Evolutionary conservation across 495 filamentous ascomycete genomes (phyloP), one percentile per base, ranked within the genome.

Genomic region (Aspergillus asperescens): DNA sequence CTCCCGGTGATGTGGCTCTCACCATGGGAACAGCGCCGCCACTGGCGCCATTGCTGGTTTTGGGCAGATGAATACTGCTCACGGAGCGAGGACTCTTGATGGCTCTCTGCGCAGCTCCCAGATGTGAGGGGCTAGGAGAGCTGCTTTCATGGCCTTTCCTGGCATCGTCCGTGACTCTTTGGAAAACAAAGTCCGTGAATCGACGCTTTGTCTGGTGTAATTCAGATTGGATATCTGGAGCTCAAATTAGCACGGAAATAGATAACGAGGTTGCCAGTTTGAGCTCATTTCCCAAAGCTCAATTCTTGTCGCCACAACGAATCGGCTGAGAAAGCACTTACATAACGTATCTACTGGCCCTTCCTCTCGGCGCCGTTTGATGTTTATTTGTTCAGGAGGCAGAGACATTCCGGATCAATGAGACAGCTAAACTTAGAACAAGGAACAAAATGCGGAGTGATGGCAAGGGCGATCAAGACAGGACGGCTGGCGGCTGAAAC

Each of bases 321-420:
- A 46, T 5, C 10, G 20, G 32, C 20, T 6, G 16, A 31, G 39
- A 40, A 46, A 24, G 19, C 15, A 62, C 76, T 55, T 75, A 81
- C 77, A 81, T 50, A 81, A 63, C 25, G 74, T 73, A 38, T 81
- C 77, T 10, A 80, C 71, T 5, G 78, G 77, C 19, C 80, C 78
- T 53, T 81, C 78, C 37, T 77, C 76, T 18, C 75, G 74, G n/a
- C 75, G 75, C 16, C 78, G 71, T 61, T 81, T 81, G 61, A 81
- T 76, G 7, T 71, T 75, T 37, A 81, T 77, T 18, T 76, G 75
- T 52, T 80, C 78, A 25, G 77, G 78, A 28, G 76, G 77, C 31
- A 76, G 59, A 18, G 71, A 40, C 77, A 80, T 70, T 16, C 10
- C 57, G 39, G 23, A 16, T 3, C 18, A 38, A 12, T 20, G 31